Evolutionary conservation across 345 rosid species (phyloP).

Genomic region (Hibiscus mutabilis): DNA sequence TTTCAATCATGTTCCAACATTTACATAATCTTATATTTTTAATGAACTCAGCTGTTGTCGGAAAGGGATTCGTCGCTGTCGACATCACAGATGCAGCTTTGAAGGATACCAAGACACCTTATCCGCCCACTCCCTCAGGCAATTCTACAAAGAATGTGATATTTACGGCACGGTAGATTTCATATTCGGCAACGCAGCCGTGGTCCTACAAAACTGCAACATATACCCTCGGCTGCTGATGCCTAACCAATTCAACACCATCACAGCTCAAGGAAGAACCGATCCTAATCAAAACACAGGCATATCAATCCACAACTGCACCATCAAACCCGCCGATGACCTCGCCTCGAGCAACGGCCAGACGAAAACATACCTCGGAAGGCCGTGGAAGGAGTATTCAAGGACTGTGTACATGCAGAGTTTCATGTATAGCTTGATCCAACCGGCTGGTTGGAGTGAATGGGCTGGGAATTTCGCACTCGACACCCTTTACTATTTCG

Average conservation of each 20-base stretch:
- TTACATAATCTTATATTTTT: background rate
- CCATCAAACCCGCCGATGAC: slow-evolving; percentile 50
- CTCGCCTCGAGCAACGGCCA: slow-evolving; percentile 36
- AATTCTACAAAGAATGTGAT: slow-evolving; percentile 44
- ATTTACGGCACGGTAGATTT: slow-evolving; percentile 56
- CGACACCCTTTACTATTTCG: background rate
- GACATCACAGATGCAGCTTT: slow-evolving; percentile 47
- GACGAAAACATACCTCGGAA: slow-evolving; percentile 37
- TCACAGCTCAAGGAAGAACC: slow-evolving; percentile 49
- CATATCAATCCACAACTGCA: slow-evolving; percentile 59
- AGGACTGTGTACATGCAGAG: slow-evolving; percentile 12
- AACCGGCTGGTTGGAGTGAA: slow-evolving; percentile 35
- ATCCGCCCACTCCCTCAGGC: slow-evolving; percentile 45
- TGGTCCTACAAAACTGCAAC: slow-evolving; percentile 24
- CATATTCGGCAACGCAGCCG: slow-evolving; percentile 34
- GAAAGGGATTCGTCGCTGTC: slow-evolving; percentile 40
- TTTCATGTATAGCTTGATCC: background rate
- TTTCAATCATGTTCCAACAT: background rate
- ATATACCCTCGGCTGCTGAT: slow-evolving; percentile 20
- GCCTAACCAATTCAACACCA: slow-evolving; percentile 29
- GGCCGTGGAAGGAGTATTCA: slow-evolving; percentile 56
- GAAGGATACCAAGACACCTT: slow-evolving; percentile 57
- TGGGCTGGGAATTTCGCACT: slow-evolving; percentile 52
- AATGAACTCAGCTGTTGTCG: slow-evolving; percentile 26
- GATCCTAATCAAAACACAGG: slow-evolving; percentile 49